Evolutionary conservation across 345 rosid genomes (phyloP), one percentile per base, ranked within the genome.

Genomic region (Lagerstroemia speciosa): DNA sequence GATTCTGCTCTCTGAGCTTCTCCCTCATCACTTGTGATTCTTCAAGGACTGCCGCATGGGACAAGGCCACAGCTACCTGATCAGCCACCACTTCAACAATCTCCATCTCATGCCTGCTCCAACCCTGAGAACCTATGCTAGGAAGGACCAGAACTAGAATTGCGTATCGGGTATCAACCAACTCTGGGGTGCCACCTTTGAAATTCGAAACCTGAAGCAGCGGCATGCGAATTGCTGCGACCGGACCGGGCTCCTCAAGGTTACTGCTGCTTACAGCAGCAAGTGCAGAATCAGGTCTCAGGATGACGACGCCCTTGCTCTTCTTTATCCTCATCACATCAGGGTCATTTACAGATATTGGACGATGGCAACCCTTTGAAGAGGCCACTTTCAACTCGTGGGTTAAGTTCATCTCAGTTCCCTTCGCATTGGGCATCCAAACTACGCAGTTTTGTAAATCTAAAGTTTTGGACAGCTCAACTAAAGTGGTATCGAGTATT

Each of bases 1-100:
- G 89, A 73, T 93, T 93, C 72, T 85, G 94, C 75, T 89, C 89
- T 8, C 83, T 74, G 38, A 93, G 84, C 72, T 86, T 88, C 55
- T 93, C 95, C 64, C 96, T 86, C 96, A 93, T 93, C 12, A 83
- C 65, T 75, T 83, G 97, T 34, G 98, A 93, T 73, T 93, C 98
- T 67, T 91, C 96, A 3, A 93, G 96, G 76, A 93, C 92, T 10
- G 98, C 81, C 48, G 98, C 98, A 64, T 93, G 98, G 16, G 98
- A 93, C 37, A 93, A 85, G 60, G 98, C 98, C 66, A 93, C 97
- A 2, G 98, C 97, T 43, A 93, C 97, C 80, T 93, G 97, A 82
- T 93, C 98, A 64, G 98, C 98, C 67, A 93, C 98, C 63, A 91
- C 97, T 79, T 89, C 91, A 2, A 92, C 90, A 67, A 93, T 93